Base-by-base conservation (phyloP, 2,329 filamentous ascomycete species). In the Trichoderma koningiopsis region DNA sequence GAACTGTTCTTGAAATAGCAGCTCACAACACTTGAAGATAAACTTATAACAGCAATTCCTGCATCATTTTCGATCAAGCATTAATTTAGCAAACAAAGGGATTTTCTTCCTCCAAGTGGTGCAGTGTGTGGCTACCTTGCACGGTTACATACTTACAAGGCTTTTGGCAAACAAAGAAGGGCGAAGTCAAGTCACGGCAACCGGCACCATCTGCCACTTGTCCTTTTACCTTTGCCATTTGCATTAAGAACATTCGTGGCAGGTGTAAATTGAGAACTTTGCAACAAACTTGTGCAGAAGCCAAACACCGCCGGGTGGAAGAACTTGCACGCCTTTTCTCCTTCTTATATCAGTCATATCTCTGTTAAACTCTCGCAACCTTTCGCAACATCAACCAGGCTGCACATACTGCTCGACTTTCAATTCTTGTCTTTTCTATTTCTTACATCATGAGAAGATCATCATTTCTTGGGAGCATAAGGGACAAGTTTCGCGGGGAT, bases 401-500 rank as follows among this genome's bases (percentile, higher is more conserved):
- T 49, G 22, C 47, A 49, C n/a, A 49, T 49, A 49, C 47, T 6
- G 24, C 11, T 24, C 19, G n/a, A 49, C 4, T 49, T 13, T 11
- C 7, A 24, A 35, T 4, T 24, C 5, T 14, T 22, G 35, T 37
- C n/a, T 5, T 37, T 33, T 5, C 16, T 60, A 1, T 31, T 35
- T 47, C 37, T 68, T 47, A 37, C 3, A 58, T 5, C 59, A 69
- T 64, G 67, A 58, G n/a, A 6, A 69, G 29, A 59, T 69, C 67
- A 40, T 64, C 67, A 16, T 27, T 69, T 5, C 27, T 69, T 16
- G 67, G 67, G 27, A 64, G 58, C 31, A 29, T 69, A 53, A 81
- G 76, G 71, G 76, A 76, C 70, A 82, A 78, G 72, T 60, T 82
- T 24, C 75, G 73, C 71, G 78, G 74, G 22, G 47, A 37, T 3